A percentile compares a stretch with the other conserved stretches of the same genome.
phyloP scores from a whole-genome alignment of 1,284 basidiomycete genomes.

The Microbotryum saponariae region DNA sequence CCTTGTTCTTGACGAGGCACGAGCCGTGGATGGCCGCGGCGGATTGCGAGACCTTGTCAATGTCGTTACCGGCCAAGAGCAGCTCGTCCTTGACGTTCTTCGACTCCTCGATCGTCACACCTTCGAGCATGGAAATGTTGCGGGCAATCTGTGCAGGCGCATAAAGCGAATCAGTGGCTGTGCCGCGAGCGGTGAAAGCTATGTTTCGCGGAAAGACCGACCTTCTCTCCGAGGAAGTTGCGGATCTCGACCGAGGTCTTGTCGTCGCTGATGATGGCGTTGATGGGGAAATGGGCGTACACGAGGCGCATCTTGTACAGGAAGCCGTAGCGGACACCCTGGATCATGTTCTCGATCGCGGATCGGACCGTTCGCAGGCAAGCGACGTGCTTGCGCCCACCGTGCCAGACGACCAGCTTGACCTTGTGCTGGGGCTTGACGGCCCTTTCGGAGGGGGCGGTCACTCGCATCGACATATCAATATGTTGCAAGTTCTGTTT shows the following conservation, averaged over 20 bases:
- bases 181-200: too few species aligned
- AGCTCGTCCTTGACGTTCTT: conserved; percentile 85
- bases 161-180: too few species aligned
- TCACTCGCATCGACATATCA: conserved; percentile 88
- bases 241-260: conserved; percentile 84
- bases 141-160: conserved; percentile 51
- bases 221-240: conserved; percentile 71
- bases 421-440: conserved; percentile 56
- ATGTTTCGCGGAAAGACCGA: too few species aligned
- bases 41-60: conserved; percentile 91
- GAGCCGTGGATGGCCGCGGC: conserved; percentile 92
- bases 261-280: conserved; percentile 86
- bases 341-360: conserved; percentile 95
- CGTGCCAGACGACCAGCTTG: conserved; percentile 94
- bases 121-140: conserved; percentile 83
- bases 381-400: conserved; percentile 95
- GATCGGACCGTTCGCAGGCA: conserved; percentile 94
- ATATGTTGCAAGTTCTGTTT: conserved; percentile 72
- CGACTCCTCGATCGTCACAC: conserved; percentile 80
- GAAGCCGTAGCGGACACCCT: conserved; percentile 96
- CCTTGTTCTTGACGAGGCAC: conserved; percentile 94
- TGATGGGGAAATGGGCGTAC: conserved; percentile 99
- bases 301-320: conserved; percentile 98
- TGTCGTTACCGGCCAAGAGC: conserved; percentile 85
- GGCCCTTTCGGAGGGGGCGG: conserved; percentile 52